Evolutionary conservation across 2,329 filamentous ascomycete genomes (phyloP), one percentile per base, ranked within the genome.

Genomic region (Rutstroemia sp.): DNA sequence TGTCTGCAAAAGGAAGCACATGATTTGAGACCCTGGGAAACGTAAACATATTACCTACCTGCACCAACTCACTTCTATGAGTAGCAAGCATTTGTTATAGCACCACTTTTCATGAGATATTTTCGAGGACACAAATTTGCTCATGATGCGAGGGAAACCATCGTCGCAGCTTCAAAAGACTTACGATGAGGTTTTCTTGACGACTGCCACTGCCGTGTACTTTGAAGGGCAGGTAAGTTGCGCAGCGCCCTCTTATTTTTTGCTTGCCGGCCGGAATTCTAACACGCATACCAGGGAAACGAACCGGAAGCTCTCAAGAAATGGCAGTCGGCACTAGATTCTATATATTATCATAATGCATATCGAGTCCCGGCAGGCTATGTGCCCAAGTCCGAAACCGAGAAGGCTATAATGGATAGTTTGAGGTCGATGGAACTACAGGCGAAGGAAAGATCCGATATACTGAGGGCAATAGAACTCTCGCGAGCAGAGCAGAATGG

Each of bases 151-250:
- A 68, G 75, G 76, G 71, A 84, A 83, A 69, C 76, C 78, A 60
- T 79, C 84, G 69, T 84, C 87, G 72, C 84, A 84, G 60, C 83
- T 96, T 72, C 92, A 97, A 75, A 96, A 96, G 80, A 95, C 91
- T 56, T 97, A 97, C 75, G 92, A 97, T 75, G 91, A 97, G 72
- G 92, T 88, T 72, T 96, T 96, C 74, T 75, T 96, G 65, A 91
- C 87, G 69, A 96, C 92, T 73, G 96, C 92, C 14, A 97, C 92
- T 1, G 92, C 92, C 41, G 89, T 96, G 53, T 96, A 96, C 74
- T 96, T 96, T 72, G 94, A 99, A 75, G 84, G 87, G 70, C 87
- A 95, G 82, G 91, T 95, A 74, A 62, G 72, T 48, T 44, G 2
- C 8, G 25, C 21, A 12, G 9, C 4, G 17, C 34, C 23, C 25